phyloP scores from a whole-genome alignment of 805 yeast species.

The Yarrowia sp. region DNA sequence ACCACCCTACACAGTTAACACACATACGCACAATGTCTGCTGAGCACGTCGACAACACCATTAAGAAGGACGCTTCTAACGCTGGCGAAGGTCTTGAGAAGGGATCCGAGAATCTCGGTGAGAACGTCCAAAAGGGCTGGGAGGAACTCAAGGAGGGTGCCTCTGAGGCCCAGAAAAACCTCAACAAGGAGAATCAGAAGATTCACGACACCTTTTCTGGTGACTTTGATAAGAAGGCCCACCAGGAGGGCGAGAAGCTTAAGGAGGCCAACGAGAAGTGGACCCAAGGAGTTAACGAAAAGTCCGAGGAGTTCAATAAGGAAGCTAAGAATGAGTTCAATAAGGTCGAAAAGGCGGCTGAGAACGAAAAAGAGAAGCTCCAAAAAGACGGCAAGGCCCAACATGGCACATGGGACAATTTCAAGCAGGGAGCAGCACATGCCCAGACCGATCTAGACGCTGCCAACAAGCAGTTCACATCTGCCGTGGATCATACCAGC shows the following conservation, averaged over 20 bases:
- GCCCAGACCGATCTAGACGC: not conserved
- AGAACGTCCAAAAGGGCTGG: not conserved
- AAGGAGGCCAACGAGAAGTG: not conserved
- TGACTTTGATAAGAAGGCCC: constrained; percentile 11
- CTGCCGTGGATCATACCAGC: not conserved
- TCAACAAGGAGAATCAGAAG: constrained; percentile 11
- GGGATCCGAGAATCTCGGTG: not conserved
- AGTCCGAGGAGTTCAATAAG: constrained; percentile 8
- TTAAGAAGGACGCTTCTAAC: not conserved
- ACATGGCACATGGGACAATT: constrained; percentile 1
- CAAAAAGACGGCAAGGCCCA: not conserved
- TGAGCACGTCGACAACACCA: not conserved
- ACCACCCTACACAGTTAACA: not conserved
- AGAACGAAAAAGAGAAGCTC: not conserved
- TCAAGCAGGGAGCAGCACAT: constrained; percentile 4
- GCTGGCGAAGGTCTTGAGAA: not conserved
- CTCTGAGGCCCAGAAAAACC: not conserved
- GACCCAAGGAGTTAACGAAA: constrained; percentile 1
- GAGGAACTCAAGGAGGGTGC: constrained; percentile 1
- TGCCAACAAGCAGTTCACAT: constrained; percentile 7
- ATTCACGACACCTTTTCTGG: not conserved
- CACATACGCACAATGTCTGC: not conserved
- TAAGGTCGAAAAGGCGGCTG: not conserved
- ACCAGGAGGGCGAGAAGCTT: not conserved
- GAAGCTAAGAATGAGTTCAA: not conserved